Base-by-base conservation (phyloP, 768 basidiomycete genomes). In the Hemileccinum impolitum region DNA sequence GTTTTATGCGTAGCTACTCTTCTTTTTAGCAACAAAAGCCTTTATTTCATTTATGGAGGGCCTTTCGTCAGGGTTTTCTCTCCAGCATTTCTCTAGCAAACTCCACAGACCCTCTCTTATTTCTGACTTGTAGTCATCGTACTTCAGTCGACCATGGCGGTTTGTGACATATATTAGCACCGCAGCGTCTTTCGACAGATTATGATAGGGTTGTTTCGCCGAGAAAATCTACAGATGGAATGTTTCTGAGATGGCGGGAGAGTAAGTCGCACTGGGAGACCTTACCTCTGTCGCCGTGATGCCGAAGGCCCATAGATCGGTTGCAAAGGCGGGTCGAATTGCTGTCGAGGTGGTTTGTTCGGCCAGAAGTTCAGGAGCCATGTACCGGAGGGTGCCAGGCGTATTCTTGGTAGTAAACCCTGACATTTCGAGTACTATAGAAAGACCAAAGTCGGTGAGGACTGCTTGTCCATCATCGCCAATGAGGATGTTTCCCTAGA, bases 371-470 rank as follows among this genome's bases (percentile, higher is more conserved):
- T 74, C 73, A 4, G 58, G 57, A 6, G 72, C 69, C 68, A 74
- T 74, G 57, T 73, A 75, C 28, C 72, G 62, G 32, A 64, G 59
- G 6, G 72, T 73, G 14, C 64, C 64, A n/a, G 68, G 69, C 3
- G 64, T 51, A 17, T 60, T 53, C 15, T 61, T 66, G 1, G 72
- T 70, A 10, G 72, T 72, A 42, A 68, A 72, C 5, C 72, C 68
- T 19, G 63, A 58, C 36, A 55, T 53, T 39, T 68, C 68, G n/a
- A 72, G 46, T 13, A 73, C 61, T 26, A 64, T 60, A 1, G 73
- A 68, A 28, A 75, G 59, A 25, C 74, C 74, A 43, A 74, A 75
- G 47, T 74, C 73, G 6, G 71, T 52, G 34, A 74, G 49, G 35
- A 62, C 51, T 10, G 69, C 71, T 38, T 67, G 56, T 18, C 57